Conservation (phyloP, 2,329 filamentous ascomycete species). For the Pseudogymnoascus sp. region DNA sequence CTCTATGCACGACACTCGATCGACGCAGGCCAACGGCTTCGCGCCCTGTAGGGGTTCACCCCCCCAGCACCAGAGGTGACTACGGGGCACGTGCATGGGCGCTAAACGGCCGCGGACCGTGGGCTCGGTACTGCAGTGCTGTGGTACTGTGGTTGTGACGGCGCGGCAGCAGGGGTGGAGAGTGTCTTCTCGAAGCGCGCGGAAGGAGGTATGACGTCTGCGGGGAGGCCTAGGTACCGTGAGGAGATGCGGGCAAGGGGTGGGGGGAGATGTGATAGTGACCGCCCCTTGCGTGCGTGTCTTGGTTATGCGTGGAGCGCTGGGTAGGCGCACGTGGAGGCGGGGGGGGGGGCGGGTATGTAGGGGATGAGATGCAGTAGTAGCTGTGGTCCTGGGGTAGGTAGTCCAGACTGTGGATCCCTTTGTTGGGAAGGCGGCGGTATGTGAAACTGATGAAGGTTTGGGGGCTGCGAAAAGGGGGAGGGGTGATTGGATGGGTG, state of each 20-base stretch:
- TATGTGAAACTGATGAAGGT: neutral
- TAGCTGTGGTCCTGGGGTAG: neutral
- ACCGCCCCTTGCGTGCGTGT: too few species aligned
- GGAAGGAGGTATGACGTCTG: too few species aligned
- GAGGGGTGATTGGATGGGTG: neutral
- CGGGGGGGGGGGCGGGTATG: too few species aligned
- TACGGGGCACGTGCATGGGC: neutral
- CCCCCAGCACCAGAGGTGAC: neutral
- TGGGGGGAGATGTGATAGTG: too few species aligned
- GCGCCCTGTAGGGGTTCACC: neutral
- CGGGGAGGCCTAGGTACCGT: too few species aligned
- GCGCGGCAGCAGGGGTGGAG: too few species aligned
- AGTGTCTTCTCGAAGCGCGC: too few species aligned
- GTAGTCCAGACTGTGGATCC: neutral
- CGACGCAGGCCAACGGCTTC: neutral
- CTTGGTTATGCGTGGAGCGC: too few species aligned
- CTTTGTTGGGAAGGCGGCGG: neutral
- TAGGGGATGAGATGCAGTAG: too few species aligned
- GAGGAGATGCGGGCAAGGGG: too few species aligned
- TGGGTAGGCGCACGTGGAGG: too few species aligned
- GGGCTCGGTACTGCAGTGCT: neutral
- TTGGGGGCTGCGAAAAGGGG: neutral
- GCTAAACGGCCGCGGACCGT: neutral
- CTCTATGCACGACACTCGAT: neutral
- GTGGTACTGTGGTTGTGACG: neutral